Base-by-base conservation (phyloP, 1,139 yeast genomes). In the Sugiyamaella paludigena region DNA sequence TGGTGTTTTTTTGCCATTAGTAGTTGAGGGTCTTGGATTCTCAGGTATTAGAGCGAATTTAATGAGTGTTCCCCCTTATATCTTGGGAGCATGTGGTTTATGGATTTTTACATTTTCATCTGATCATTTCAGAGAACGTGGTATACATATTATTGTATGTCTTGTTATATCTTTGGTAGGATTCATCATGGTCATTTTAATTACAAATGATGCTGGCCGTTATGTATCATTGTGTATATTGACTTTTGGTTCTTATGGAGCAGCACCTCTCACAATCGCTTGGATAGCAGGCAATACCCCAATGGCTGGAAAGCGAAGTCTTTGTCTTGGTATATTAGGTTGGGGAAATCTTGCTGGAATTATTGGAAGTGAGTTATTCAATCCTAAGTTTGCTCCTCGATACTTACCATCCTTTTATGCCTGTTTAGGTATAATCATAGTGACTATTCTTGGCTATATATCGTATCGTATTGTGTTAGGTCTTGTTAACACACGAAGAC, bases 341-440 rank as follows among this genome's bases (percentile, higher is more conserved):
- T 43, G 47, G 47, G 47, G 47, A 12, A 43, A 43, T 26, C 36
- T 43, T 27, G 47, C 47, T 13, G 47, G 47, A 12, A 43, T 43
- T 26, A 43, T 43, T 13, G 47, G 47, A 9, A 43, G 47, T 37
- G 36, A 43, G 35, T 24, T 43, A 11, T 43, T 43, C 42, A 39
- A 12, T 9, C 16, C 43, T 24, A 13, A 30, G 13, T 40, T 12
- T 12, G 43, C 40, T 7, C 43, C 43, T 40, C 34, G 43, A 29
- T 40, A 40, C 7, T 13, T 40, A 27, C 29, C 16, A 6, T 29
- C 43, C 7, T 40, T 40, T 24, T 40, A 40, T 19, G 43, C 43
- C 15, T 40, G 43, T 19, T 33, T 40, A 9, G 43, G 43, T 28
- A 40, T 40, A 15, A 40, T 40, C 3, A 42, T 15, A 8, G 47